A percentile compares a stretch with the other conserved stretches of the same genome.
phyloP scores from a whole-genome alignment of 2,329 filamentous ascomycete species.

The Westerdykella aurantiaca region DNA sequence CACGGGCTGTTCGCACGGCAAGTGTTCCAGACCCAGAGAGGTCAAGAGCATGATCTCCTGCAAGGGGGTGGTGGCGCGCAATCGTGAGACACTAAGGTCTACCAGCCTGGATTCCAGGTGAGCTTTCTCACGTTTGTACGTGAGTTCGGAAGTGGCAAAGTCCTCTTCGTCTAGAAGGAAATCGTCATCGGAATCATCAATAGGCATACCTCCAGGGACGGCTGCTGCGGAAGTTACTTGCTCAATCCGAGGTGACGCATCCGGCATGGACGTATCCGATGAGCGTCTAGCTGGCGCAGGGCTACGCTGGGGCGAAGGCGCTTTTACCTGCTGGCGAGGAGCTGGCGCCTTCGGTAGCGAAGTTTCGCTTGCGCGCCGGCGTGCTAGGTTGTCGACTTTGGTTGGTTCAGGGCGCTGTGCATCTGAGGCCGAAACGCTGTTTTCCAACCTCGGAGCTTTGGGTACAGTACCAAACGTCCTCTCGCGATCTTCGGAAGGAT shows the following conservation, averaged over 20 bases:
- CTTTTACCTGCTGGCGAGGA: conserved; percentile 17
- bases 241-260: conserved; percentile 22
- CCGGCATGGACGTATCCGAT: conserved; percentile 33
- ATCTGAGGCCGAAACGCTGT: conserved; percentile 13
- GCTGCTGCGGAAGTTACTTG: conserved; percentile 24
- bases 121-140: conserved; percentile 43
- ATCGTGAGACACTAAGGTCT: conserved; percentile 38
- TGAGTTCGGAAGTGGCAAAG: conserved; percentile 42
- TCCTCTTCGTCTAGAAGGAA: conserved; percentile 44
- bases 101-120: conserved; percentile 40
- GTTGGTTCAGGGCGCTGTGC: conserved; percentile 15
- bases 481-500: conserved; percentile 40
- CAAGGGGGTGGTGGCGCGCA: conserved; percentile 41
- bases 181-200: conserved; percentile 43
- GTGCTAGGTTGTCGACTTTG: conserved; percentile 20
- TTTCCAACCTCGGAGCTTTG: conserved; percentile 32
- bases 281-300: conserved; percentile 27
- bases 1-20: conserved; percentile 17
- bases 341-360: conserved; percentile 17
- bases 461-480: conserved; percentile 25
- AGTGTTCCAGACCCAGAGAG: conserved; percentile 31
- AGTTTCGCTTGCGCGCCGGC: conserved; percentile 12
- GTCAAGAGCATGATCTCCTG: conserved; percentile 41
- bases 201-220: conserved; percentile 20
- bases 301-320: conserved; percentile 20